These are phyloP conservation scores for Cordyceps pruinosa DNA, from an alignment of 2,329 filamentous ascomycete genomes.

Conservation along the genomic window DNA sequence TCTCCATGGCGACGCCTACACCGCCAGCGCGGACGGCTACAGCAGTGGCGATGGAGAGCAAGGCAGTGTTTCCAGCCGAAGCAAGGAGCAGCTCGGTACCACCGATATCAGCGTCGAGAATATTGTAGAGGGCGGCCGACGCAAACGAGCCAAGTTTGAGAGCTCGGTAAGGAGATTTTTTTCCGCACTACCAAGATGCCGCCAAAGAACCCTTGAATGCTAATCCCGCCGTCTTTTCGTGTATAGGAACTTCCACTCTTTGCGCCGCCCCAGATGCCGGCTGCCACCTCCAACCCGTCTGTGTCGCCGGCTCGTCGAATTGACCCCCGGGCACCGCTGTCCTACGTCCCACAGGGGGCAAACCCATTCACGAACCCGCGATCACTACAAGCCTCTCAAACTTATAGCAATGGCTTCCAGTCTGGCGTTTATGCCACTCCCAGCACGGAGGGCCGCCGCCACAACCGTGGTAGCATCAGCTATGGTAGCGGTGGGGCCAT, in stretches of 20 bases:
- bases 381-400: conserved; percentile 77
- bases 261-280: conserved; percentile 86
- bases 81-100: conserved; percentile 81
- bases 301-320: conserved; percentile 83
- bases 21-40: conserved; percentile 65
- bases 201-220: not conserved
- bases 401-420: conserved; percentile 50
- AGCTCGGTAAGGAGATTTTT: conserved; percentile 70
- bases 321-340: conserved; percentile 64
- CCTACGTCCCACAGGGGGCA: conserved; percentile 68
- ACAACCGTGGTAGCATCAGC: conserved; percentile 54
- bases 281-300: conserved; percentile 93
- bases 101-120: conserved; percentile 98
- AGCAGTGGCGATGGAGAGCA: conserved; percentile 82
- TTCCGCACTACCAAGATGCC: not conserved
- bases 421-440: conserved; percentile 57
- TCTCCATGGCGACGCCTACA: conserved; percentile 51
- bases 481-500: conserved; percentile 40
- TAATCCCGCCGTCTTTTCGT: conserved; percentile 19
- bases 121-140: conserved; percentile 91
- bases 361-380: conserved; percentile 74
- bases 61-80: conserved; percentile 64
- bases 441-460: conserved; percentile 51
- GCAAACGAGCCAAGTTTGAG: conserved; percentile 91
- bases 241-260: conserved; percentile 87